These are phyloP conservation scores for Aspergillus incahuasiensis DNA, from an alignment of 495 filamentous ascomycete species.

Conservation along the genomic window DNA sequence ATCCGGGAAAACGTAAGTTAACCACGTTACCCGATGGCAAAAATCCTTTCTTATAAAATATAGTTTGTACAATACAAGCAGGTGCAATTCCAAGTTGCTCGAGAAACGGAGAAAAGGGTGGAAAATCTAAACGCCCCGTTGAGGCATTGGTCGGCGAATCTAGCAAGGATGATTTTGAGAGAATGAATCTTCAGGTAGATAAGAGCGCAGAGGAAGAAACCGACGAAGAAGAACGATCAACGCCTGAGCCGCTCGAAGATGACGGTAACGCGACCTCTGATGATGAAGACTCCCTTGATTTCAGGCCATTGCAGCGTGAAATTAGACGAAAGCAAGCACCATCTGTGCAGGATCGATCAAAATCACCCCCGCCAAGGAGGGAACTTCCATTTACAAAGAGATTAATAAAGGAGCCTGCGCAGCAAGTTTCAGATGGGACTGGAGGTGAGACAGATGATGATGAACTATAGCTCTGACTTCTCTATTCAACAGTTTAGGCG, in stretches of 20 bases:
- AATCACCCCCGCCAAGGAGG: conserved; percentile 31
- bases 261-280: conserved; percentile 41
- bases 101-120: conserved; percentile 16
- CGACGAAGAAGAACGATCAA: conserved; percentile 37
- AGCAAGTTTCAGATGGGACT: conserved; percentile 25
- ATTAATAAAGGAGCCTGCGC: conserved; percentile 1
- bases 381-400: conserved; percentile 35
- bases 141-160: conserved; percentile 15
- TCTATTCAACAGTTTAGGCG: neutral
- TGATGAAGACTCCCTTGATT: conserved; percentile 14
- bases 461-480: conserved; percentile 34
- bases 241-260: conserved; percentile 32
- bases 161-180: conserved; percentile 51
- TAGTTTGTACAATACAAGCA: conserved; percentile 29
- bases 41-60: too few species aligned
- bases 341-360: conserved; percentile 7
- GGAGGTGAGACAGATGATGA: conserved; percentile 52
- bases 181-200: conserved; percentile 38
- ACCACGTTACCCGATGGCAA: too few species aligned
- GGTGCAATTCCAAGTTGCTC: conserved; percentile 9
- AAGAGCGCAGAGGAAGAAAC: conserved; percentile 30
- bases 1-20: conserved; percentile 42
- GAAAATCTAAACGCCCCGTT: conserved; percentile 44
- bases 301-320: conserved; percentile 2
- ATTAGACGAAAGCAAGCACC: neutral